Base-by-base conservation (phyloP, 2,329 filamentous ascomycete species). In the Teratosphaeria destructans region DNA sequence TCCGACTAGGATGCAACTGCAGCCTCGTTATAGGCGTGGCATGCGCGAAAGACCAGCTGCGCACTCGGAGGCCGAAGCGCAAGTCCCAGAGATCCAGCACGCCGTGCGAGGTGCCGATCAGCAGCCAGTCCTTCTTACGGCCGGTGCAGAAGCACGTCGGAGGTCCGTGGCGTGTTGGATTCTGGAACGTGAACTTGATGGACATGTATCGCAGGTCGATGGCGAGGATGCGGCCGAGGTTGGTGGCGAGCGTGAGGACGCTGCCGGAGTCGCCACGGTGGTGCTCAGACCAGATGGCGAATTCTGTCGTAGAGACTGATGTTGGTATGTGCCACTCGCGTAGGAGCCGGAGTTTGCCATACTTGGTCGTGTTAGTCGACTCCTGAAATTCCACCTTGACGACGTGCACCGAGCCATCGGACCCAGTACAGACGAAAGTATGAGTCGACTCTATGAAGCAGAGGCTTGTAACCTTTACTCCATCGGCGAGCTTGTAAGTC, bases 31-130 rank as follows among this genome's bases (percentile, higher is more conserved):
- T 90, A 19, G 89, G 81, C 1, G 87, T 85, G 61, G 89, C 89
- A 26, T 89, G 90, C 0, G 89, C 85, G 32, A 96, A 82, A 0
- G 90, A 90, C 90, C 92, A 97, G 14, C 87, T 89, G 72, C 89
- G 91, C 27, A 97, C 78, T 26, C 90, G 84, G 67, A 97, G 83
- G 65, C 85, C 88, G 79, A 99, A 99, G n/a, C 94, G 87, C 49
- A 99, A 80, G 73, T 99, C 94, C 94, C 94, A 99, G 1, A 99
- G 81, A 70, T 95, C 89, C 7, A 99, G 79, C 32, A 97, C 87
- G 39, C 95, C 94, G 71, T 97, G 92, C 0, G 90, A 90, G 0
- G 95, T 99, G 39, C 92, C 94, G 0, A 97, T 77, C 1, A 95
- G 82, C 3, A 99, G 79, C 94, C 94, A 99, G 69, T 94, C 91